Conservation (phyloP, 1,139 yeast species). For the Lodderomyces elongisporus region DNA sequence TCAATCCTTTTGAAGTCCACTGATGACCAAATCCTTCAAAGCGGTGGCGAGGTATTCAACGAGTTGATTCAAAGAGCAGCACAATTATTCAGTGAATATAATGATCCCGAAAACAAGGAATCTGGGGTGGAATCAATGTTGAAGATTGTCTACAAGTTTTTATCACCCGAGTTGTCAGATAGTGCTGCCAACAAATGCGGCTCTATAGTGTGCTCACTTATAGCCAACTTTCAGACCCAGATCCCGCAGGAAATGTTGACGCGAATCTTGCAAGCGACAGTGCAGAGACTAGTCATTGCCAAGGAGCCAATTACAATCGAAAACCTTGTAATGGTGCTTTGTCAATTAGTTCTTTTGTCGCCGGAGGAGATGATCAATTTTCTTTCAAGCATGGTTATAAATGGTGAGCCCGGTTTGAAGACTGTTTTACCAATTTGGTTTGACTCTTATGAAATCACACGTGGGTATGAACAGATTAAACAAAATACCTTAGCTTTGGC, state of each 20-base stretch:
- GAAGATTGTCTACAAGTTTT: constrained; percentile 59
- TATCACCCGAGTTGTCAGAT: constrained; percentile 70
- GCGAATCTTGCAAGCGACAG: constrained; percentile 68
- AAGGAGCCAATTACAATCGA: constrained; percentile 70
- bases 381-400: constrained; percentile 22
- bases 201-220: constrained; percentile 58
- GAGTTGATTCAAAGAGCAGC: constrained; percentile 53
- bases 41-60: constrained; percentile 71
- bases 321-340: constrained; percentile 70
- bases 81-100: constrained; percentile 37
- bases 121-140: constrained; percentile 55
- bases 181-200: constrained; percentile 77
- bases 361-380: constrained; percentile 60
- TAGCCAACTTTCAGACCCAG: constrained; percentile 52
- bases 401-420: constrained; percentile 19
- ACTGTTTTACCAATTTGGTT: constrained; percentile 64
- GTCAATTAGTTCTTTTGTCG: constrained; percentile 61
- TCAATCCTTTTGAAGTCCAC: constrained; percentile 48
- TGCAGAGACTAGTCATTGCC: constrained; percentile 58
- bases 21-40: constrained; percentile 79
- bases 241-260: constrained; percentile 48
- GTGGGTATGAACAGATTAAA: constrained; percentile 72
- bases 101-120: constrained; percentile 32
- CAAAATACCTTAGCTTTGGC: constrained; percentile 70
- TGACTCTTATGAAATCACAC: constrained; percentile 69